Conservation (phyloP, 129 eudicot genomes). For the Artemisia tridentata region DNA sequence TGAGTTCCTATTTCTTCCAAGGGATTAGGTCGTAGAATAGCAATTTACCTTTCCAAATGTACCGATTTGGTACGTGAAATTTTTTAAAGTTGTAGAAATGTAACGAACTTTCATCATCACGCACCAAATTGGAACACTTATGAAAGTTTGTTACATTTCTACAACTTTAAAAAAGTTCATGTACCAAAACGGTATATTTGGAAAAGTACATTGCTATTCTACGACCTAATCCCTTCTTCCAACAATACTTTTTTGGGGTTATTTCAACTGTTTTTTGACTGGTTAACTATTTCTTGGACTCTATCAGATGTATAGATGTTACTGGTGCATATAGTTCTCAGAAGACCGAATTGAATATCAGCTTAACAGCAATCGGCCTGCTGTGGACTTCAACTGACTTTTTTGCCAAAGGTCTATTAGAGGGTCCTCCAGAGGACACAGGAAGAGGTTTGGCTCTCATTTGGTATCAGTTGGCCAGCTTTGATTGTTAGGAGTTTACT, state of each 20-base stretch:
- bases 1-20: too few relatives aligned
- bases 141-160: too few relatives aligned
- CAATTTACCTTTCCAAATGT: too few relatives aligned
- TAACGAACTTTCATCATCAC: too few relatives aligned
- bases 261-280: background rate
- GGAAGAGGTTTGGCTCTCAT: conserved; percentile 46
- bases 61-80: too few relatives aligned
- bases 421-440: conserved; percentile 41
- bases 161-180: too few relatives aligned
- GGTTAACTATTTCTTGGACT: conserved; percentile 2
- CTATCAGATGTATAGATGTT: conserved; percentile 89
- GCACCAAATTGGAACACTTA: too few relatives aligned
- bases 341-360: conserved; percentile 86
- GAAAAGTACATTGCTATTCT: too few relatives aligned
- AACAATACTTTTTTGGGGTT: background rate
- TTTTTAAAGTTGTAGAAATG: too few relatives aligned
- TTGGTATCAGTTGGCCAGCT: conserved; percentile 7
- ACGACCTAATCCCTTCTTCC: too few relatives aligned
- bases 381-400: conserved; percentile 96
- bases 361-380: conserved; percentile 94
- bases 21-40: too few relatives aligned
- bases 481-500: background rate
- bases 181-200: too few relatives aligned
- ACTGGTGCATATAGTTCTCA: conserved; percentile 96
- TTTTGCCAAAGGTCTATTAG: conserved; percentile 63